phyloP scores from a whole-genome alignment of 225 moss, liverwort and hornwort genomes.

The Marchantia polymorpha region DNA sequence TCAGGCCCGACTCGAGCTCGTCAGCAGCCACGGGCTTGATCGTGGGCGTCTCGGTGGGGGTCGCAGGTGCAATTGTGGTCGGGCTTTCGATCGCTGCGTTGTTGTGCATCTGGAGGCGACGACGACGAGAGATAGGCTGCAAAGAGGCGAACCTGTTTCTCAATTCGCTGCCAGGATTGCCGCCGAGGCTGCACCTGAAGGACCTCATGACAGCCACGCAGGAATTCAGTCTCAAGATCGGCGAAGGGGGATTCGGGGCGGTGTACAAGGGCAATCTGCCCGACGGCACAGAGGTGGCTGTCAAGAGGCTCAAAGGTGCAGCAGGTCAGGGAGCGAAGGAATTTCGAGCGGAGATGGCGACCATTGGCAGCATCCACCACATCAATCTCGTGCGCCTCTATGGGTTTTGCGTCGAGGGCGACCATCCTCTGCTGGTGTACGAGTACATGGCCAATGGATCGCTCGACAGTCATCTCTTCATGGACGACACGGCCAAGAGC shows the following conservation, averaged over 20 bases:
- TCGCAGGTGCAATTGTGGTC: neutral
- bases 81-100: neutral
- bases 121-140: neutral
- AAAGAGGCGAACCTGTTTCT: conserved; percentile 1
- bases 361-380: conserved; percentile 11
- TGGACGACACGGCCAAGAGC: neutral
- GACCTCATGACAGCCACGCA: neutral
- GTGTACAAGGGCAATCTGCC: neutral
- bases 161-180: conserved; percentile 3
- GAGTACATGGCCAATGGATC: conserved; percentile 10
- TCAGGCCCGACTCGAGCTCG: neutral
- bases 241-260: neutral
- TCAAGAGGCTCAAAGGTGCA: conserved; percentile 1
- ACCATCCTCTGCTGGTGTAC: conserved; percentile 9
- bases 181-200: neutral
- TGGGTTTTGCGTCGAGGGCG: conserved; percentile 14
- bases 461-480: neutral
- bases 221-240: neutral
- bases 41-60: neutral
- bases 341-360: conserved; percentile 14
- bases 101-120: conserved; percentile 1
- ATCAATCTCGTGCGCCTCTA: conserved; percentile 6
- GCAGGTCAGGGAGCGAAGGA: conserved; percentile 7
- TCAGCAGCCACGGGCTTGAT: neutral
- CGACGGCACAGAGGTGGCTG: conserved; percentile 2